These are phyloP conservation scores for Talaromyces marneffei DNA, from an alignment of 2,329 filamentous ascomycete genomes.

Conservation along the genomic window DNA sequence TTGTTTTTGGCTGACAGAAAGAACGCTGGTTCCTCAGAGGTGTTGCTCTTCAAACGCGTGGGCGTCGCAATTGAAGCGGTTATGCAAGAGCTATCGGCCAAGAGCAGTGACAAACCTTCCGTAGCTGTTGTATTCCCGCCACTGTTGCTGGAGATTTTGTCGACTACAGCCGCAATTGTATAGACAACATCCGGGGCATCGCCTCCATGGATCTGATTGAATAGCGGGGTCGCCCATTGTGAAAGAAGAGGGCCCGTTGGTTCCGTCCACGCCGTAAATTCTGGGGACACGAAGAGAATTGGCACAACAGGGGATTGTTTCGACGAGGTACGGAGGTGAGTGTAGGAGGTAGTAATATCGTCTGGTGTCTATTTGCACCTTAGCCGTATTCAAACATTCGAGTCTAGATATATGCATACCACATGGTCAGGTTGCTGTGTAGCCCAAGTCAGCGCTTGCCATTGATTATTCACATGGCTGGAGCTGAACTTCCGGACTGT, in stretches of 20 bases:
- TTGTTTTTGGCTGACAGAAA: slow-evolving; percentile 23
- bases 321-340: slow-evolving; percentile 15
- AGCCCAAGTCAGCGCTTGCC: slow-evolving; percentile 12
- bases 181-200: slow-evolving; percentile 18
- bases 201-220: slow-evolving; percentile 14
- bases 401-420: slow-evolving; percentile 15
- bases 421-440: neutral
- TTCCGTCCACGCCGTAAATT: slow-evolving; percentile 35
- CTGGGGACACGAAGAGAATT: slow-evolving; percentile 33
- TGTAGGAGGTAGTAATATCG: slow-evolving; percentile 17
- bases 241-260: slow-evolving; percentile 27
- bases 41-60: slow-evolving; percentile 26
- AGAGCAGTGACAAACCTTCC: slow-evolving; percentile 34
- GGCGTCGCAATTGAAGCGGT: slow-evolving; percentile 26
- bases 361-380: slow-evolving; percentile 6
- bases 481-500: neutral
- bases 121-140: slow-evolving; percentile 16
- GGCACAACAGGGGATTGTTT: slow-evolving; percentile 20
- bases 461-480: neutral
- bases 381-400: neutral
- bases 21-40: slow-evolving; percentile 29
- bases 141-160: slow-evolving; percentile 24
- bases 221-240: slow-evolving; percentile 26
- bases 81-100: slow-evolving; percentile 22
- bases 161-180: slow-evolving; percentile 33